Evolutionary conservation across 805 yeast genomes (phyloP), one percentile per base, ranked within the genome.

Genomic region (Cyberlindnera subsufficiens): DNA sequence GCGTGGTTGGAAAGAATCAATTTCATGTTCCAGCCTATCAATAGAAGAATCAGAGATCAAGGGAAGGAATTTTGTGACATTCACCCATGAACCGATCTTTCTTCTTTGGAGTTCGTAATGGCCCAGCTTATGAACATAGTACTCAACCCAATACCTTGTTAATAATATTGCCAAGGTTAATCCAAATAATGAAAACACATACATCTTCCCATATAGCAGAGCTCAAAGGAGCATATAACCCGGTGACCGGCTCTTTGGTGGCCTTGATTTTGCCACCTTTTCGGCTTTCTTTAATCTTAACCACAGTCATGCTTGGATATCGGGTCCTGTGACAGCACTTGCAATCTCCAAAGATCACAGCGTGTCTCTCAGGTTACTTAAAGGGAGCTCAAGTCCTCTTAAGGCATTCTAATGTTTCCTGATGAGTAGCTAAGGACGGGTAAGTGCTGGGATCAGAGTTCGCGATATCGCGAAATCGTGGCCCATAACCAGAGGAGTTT

Each of bases 41-140:
- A 18, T 36, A 5, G 36, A 8, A 14, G 35, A 16, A 4, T 22
- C 36, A n/a, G 19, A 8, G n/a, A 42, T 22, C 18, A 40, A 15
- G 3, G 42, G 38, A 1, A 38, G 4, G 30, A 46, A 36, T 30
- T 35, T 35, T 13, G 44, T 27, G 9, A 40, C 31, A 29, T 46
- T 46, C 13, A 42, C 41, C 46, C 50, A 46, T 5, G 46, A 42
- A 3, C 46, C 50, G 15, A 46, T 22, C 25, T 46, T 46, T 10
- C 42, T 19, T 22, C 50, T 39, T 27, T 38, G 10, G 4, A 45
- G 31, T 13, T 18, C 29, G 3, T 31, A 18, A 6, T n/a, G 30
- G 13, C 32, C 35, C 14, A 37, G 13, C 0, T 37, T 37, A 16
- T 36, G 35, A 11, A 37, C 8, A 18, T 45, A 42, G 33, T 40